These are phyloP conservation scores for Mycena floridula DNA, from an alignment of 768 basidiomycete genomes.

Conservation along the genomic window DNA sequence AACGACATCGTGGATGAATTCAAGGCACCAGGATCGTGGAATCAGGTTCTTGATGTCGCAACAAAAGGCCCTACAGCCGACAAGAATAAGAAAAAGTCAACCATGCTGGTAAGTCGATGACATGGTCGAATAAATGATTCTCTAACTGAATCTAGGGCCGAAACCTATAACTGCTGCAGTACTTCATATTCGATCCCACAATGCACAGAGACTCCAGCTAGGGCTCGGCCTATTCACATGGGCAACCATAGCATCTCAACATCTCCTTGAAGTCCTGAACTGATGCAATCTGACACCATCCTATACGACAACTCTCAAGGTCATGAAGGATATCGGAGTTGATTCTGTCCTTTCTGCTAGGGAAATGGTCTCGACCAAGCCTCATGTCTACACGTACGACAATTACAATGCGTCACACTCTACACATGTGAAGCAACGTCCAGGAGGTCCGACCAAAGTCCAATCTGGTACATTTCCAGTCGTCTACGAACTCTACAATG, in stretches of 20 bases:
- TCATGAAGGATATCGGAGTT: neutral
- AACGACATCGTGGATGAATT: neutral
- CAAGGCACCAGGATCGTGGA: neutral
- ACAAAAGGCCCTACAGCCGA: neutral
- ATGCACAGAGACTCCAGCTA: neutral
- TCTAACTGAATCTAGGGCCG: too few species aligned
- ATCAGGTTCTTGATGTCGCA: neutral
- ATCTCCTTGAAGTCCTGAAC: neutral
- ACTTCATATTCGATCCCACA: too few species aligned
- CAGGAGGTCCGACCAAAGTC: conserved; percentile 9
- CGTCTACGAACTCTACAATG: conserved; percentile 6
- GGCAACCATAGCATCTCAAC: neutral
- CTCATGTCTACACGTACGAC: neutral
- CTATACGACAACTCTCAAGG: neutral
- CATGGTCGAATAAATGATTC: too few species aligned
- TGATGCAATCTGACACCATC: neutral
- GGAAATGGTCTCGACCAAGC: neutral
- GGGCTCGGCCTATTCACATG: neutral
- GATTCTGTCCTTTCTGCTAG: neutral
- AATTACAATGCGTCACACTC: conserved; percentile 10
- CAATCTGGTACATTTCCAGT: too few species aligned
- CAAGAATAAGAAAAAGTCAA: neutral
- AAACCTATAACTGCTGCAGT: too few species aligned
- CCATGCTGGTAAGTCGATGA: neutral
- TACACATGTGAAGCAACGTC: too few species aligned